Base-by-base conservation (phyloP, 352 stramenopile species). In the Phytophthora rubi region DNA sequence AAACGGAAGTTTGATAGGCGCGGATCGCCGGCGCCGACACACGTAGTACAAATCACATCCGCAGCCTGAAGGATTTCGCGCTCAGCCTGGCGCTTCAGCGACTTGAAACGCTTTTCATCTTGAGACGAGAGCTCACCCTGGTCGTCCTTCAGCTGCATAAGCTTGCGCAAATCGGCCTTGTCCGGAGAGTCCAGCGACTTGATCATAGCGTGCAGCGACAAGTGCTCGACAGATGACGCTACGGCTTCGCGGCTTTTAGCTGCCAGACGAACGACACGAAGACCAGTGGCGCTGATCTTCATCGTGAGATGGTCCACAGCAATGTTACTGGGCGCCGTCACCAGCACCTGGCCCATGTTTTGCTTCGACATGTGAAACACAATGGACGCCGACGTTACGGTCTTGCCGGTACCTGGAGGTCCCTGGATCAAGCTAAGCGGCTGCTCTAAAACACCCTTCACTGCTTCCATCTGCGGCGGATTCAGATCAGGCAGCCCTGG, bases 41-140 rank as follows among this genome's bases (percentile, higher is more conserved):
- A 99, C 10, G 98, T 99, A 47, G 93, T 99, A 77, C 98, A 99
- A 64, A 99, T 99, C 4, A 99, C 98, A 75, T 99, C 98, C 0
- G 98, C 98, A 0, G 96, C 95, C 63, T 99, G 93, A 8, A 99
- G 81, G 54, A 99, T 98, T 64, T 99, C 95, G n/a, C 92, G 88
- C 73, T 99, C 97, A 0, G 95, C 89, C 32, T 98, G 76, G 64
- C 85, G 86, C 68, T 98, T 96, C 26, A 99, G 76, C 15, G 89
- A 82, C 62, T 97, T 96, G 74, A 99, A 99, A 10, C 97, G 96
- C 73, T 98, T 98, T 68, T 99, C 94, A 79, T 99, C 98, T 61
- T 97, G 89, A 26, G 98, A 97, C 13, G 94, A 98, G 59, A 96
- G 56, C 45, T 96, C 89, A 0, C 97, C 98, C 59, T 99, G 93